These are phyloP conservation scores for Trichoderma brevicompactum DNA, from an alignment of 2,329 filamentous ascomycete genomes.

Conservation along the genomic window DNA sequence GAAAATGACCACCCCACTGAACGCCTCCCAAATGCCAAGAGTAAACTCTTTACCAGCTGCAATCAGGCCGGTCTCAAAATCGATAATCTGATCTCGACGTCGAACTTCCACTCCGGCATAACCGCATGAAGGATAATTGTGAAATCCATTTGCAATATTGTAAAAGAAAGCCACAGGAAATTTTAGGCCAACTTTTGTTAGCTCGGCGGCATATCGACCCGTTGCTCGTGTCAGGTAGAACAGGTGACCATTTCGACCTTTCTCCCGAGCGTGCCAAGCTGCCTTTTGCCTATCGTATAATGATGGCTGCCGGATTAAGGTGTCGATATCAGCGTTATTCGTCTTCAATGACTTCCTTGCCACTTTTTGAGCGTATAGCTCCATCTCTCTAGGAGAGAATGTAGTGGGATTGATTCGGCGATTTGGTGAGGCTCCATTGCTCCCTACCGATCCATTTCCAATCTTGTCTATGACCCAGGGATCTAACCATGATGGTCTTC, in stretches of 20 bases:
- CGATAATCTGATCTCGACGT: constrained; percentile 68
- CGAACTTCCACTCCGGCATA: constrained; percentile 65
- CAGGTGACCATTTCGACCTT: constrained; percentile 35
- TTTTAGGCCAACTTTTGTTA: constrained; percentile 64
- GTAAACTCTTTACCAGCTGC: constrained; percentile 68
- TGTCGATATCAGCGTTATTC: constrained; percentile 49
- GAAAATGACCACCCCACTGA: constrained; percentile 68
- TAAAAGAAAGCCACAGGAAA: constrained; percentile 71
- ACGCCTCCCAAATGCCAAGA: constrained; percentile 69
- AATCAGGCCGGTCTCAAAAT: constrained; percentile 60
- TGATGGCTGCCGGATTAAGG: constrained; percentile 30
- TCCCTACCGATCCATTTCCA: not conserved
- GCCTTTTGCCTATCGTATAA: constrained; percentile 34
- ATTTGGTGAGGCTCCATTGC: constrained; percentile 5
- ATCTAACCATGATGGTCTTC: constrained; percentile 12
- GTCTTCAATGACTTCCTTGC: constrained; percentile 49
- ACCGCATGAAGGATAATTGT: constrained; percentile 71
- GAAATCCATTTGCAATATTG: constrained; percentile 71
- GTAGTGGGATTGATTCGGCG: constrained; percentile 13
- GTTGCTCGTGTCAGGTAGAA: constrained; percentile 45
- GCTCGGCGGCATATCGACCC: constrained; percentile 60
- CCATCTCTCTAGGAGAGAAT: constrained; percentile 39
- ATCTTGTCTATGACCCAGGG: not conserved
- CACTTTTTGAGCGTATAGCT: constrained; percentile 38
- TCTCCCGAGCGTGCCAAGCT: constrained; percentile 36